Percentiles rank a stretch among this genome's conserved stretches.
Evolutionary conservation across 2,329 filamentous ascomycete species (phyloP).

Genomic region (Hypoxylon sp.): DNA sequence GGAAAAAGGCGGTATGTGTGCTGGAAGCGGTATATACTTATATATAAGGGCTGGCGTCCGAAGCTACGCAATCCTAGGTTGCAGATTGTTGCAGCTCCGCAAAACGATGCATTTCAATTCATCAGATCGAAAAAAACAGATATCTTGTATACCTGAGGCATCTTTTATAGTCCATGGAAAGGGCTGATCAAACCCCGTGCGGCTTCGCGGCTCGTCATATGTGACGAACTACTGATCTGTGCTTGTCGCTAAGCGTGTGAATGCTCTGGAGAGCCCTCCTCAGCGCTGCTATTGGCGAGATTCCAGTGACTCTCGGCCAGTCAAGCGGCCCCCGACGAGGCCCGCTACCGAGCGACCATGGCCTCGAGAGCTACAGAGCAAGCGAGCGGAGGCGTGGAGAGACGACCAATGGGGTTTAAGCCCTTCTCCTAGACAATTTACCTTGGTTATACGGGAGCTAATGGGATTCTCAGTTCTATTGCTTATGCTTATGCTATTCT

Average conservation of each 20-base stretch:
- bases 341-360: conserved; percentile 47
- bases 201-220: conserved; percentile 51
- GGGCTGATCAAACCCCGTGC: conserved; percentile 39
- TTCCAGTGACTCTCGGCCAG: conserved; percentile 49
- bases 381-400: conserved; percentile 47
- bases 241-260: conserved; percentile 51
- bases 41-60: conserved; percentile 48
- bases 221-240: conserved; percentile 56
- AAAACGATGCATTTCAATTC: conserved; percentile 38
- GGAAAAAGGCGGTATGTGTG: conserved; percentile 56
- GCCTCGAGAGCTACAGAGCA: conserved; percentile 45
- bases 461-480: conserved; percentile 47
- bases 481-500: conserved; percentile 43
- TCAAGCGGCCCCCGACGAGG: conserved; percentile 49
- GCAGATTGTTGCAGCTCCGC: conserved; percentile 36
- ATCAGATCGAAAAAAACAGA: conserved; percentile 21
- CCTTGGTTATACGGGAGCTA: conserved; percentile 50
- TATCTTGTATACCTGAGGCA: conserved; percentile 19
- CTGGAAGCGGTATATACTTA: conserved; percentile 45
- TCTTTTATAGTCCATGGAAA: conserved; percentile 41
- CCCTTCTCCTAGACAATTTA: conserved; percentile 35
- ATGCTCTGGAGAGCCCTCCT: conserved; percentile 43
- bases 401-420: conserved; percentile 49
- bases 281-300: conserved; percentile 54
- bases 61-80: conserved; percentile 37